Percentiles rank a stretch among this genome's conserved stretches.
Evolutionary conservation across 2,329 filamentous ascomycete species (phyloP).

Genomic region (Stachybotrys echinatus): DNA sequence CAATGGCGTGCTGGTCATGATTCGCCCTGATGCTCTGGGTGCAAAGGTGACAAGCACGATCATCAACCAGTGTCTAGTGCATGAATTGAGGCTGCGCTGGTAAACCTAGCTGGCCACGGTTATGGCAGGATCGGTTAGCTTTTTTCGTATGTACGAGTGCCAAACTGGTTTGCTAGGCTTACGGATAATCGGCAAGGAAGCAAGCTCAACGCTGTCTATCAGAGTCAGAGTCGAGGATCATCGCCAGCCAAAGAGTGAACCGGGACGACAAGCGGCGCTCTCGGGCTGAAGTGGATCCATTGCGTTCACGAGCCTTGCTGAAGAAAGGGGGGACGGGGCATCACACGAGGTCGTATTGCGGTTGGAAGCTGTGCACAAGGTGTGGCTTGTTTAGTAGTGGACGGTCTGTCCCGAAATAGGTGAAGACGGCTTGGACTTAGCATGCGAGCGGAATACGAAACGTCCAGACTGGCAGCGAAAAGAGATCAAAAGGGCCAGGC

Average conservation of each 20-base stretch:
- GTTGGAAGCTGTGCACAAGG: background rate
- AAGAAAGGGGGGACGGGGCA: too few relatives aligned
- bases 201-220: background rate
- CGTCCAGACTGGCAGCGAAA: background rate
- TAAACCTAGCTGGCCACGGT: background rate
- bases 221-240: background rate
- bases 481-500: background rate
- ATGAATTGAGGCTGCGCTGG: background rate
- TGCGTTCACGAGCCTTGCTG: background rate
- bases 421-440: background rate
- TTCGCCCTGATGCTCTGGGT: too few relatives aligned
- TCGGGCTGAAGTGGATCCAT: background rate
- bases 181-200: background rate
- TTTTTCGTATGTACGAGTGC: background rate
- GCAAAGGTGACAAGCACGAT: too few relatives aligned
- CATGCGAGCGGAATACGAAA: constrained; percentile 1
- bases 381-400: background rate
- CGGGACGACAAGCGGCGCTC: background rate
- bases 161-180: background rate
- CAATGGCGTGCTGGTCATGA: background rate
- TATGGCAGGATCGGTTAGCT: background rate
- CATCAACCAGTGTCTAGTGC: too few relatives aligned
- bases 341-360: background rate
- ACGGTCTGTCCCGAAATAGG: background rate
- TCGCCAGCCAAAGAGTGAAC: background rate